Conservation (phyloP, 768 basidiomycete species). For the Gautieria morchelliformis region DNA sequence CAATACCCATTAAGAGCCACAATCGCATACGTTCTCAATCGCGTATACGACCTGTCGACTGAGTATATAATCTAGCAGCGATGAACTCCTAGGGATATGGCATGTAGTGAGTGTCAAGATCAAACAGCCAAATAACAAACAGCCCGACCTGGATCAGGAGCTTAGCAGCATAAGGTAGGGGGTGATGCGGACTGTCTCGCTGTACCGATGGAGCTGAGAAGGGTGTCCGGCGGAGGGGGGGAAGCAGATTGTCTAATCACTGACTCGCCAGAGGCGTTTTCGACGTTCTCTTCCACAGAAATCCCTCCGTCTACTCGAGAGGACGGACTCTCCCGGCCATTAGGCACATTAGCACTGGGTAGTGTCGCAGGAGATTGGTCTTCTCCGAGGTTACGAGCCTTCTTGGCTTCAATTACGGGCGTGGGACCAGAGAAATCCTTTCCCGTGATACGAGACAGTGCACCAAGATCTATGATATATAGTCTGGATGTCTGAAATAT, state of each 20-base stretch:
- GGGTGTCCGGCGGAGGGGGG: neutral
- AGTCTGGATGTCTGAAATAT: neutral
- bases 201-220: neutral
- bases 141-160: conserved; percentile 79
- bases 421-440: conserved; percentile 79
- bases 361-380: neutral
- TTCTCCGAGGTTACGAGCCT: neutral
- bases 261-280: neutral
- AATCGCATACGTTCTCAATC: conserved; percentile 31
- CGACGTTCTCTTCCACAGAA: neutral
- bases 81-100: conserved; percentile 61
- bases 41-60: conserved; percentile 78
- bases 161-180: conserved; percentile 93
- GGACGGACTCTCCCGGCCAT: neutral
- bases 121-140: neutral
- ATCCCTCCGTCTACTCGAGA: neutral
- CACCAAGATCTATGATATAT: conserved; percentile 49
- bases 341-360: neutral
- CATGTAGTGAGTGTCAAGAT: neutral
- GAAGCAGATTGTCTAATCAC: neutral
- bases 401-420: conserved; percentile 48
- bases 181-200: conserved; percentile 7
- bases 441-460: conserved; percentile 70
- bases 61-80: conserved; percentile 77
- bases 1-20: neutral